Evolutionary conservation across 2,329 filamentous ascomycete species (phyloP).

Genomic region (Monosporascus sp.): DNA sequence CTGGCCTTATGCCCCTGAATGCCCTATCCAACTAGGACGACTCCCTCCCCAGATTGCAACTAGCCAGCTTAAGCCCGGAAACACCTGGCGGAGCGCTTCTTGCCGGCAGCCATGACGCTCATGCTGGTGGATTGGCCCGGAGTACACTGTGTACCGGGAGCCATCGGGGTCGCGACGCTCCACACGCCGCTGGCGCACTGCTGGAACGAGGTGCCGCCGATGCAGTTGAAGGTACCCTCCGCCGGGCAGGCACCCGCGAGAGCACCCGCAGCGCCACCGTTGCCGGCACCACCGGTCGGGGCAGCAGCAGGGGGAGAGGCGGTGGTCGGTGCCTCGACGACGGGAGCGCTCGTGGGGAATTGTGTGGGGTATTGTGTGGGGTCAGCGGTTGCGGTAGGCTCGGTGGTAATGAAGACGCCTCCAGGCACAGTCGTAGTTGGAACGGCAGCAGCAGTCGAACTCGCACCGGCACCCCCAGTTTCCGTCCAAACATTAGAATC

Average conservation of each 20-base stretch:
- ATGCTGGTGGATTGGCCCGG: slow-evolving; percentile 36
- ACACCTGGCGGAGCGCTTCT: slow-evolving; percentile 15
- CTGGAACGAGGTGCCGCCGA: slow-evolving; percentile 46
- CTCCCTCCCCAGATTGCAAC: no score
- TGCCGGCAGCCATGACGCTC: slow-evolving; percentile 26
- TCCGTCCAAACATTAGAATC: slow-evolving; percentile 19
- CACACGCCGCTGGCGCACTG: slow-evolving; percentile 49
- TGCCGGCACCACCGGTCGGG: slow-evolving; percentile 15
- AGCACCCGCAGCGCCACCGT: slow-evolving; percentile 11
- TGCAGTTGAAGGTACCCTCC: slow-evolving; percentile 51
- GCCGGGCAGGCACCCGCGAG: slow-evolving; percentile 37
- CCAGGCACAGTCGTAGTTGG: slow-evolving; percentile 14
- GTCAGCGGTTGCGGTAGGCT: slow-evolving; percentile 10
- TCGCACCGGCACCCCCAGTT: slow-evolving; percentile 21
- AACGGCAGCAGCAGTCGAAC: slow-evolving; percentile 10
- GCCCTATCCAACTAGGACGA: no score
- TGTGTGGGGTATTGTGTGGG: slow-evolving; percentile 3
- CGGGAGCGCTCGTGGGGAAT: slow-evolving; percentile 4
- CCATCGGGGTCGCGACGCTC: slow-evolving; percentile 37
- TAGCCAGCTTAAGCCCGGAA: slow-evolving; percentile 19
- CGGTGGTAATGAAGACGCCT: slow-evolving; percentile 15
- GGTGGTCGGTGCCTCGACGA: slow-evolving; percentile 9
- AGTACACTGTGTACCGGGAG: slow-evolving; percentile 41
- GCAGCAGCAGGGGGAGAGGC: slow-evolving; percentile 19
- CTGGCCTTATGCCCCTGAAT: no score